Percentiles rank a stretch among this genome's conserved stretches.
phyloP scores from a whole-genome alignment of 805 yeast species.

The Ogataea angusta region DNA sequence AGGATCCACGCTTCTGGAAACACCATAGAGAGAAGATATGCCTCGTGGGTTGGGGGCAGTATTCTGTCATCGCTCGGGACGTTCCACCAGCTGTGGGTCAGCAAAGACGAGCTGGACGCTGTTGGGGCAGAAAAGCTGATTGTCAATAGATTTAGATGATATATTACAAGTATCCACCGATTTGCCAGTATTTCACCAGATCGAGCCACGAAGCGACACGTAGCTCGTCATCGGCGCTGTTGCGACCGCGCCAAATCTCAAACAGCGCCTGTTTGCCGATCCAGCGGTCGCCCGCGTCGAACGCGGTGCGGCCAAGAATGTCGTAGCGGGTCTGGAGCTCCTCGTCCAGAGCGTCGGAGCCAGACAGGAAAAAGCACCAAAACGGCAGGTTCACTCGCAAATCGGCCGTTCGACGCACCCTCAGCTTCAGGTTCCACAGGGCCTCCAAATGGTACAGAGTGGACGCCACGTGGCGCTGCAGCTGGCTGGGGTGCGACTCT shows the following conservation, averaged over 20 bases:
- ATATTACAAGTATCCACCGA: constrained; percentile 29
- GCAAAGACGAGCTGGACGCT: constrained; percentile 81
- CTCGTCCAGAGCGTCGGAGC: constrained; percentile 36
- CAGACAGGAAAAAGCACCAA: constrained; percentile 48
- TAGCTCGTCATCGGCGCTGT: constrained; percentile 20
- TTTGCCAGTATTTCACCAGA: constrained; percentile 52
- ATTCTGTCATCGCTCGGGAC: constrained; percentile 86
- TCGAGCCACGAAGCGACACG: constrained; percentile 48
- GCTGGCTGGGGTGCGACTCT: constrained; percentile 34
- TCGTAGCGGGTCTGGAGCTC: constrained; percentile 34
- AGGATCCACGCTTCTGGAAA: constrained; percentile 81
- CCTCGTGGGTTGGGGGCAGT: constrained; percentile 91
- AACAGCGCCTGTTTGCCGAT: constrained; percentile 50
- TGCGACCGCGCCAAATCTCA: constrained; percentile 48
- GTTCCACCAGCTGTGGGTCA: constrained; percentile 94
- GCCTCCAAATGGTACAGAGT: constrained; percentile 37
- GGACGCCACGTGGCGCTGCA: constrained; percentile 36
- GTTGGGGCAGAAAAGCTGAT: constrained; percentile 80
- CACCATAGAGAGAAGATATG: constrained; percentile 69
- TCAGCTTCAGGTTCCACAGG: constrained; percentile 21
- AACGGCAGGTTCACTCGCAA: constrained; percentile 39
- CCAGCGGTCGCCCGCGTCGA: constrained; percentile 45
- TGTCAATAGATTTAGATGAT: constrained; percentile 75
- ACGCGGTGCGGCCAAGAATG: constrained; percentile 32
- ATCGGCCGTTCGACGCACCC: constrained; percentile 18